These are phyloP conservation scores for Esteya vermicola DNA, from an alignment of 2,329 filamentous ascomycete species.

Conservation along the genomic window DNA sequence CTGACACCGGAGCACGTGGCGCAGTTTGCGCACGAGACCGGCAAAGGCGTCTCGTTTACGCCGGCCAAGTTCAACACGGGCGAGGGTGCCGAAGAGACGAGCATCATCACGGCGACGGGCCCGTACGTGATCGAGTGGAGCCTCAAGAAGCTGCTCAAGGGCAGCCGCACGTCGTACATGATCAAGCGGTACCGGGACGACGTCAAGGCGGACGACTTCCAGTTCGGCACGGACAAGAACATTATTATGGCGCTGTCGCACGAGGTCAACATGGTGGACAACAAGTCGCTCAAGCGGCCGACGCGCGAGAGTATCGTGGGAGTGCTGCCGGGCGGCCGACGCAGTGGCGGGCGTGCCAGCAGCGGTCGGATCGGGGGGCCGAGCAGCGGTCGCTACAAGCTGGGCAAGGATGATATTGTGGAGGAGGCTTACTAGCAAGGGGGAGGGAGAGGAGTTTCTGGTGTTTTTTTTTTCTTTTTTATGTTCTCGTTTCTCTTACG, in stretches of 20 bases:
- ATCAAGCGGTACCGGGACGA: constrained; percentile 95
- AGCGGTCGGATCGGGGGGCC: constrained; percentile 36
- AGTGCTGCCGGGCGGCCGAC: constrained; percentile 14
- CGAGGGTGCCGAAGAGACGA: constrained; percentile 67
- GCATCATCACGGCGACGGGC: constrained; percentile 90
- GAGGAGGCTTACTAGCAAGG: constrained; percentile 43
- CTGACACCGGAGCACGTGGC: constrained; percentile 86
- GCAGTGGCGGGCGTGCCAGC: constrained; percentile 27
- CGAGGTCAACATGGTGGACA: constrained; percentile 94
- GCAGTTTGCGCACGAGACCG: constrained; percentile 94
- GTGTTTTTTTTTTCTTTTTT: background rate
- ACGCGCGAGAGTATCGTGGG: constrained; percentile 86
- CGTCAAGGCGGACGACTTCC: constrained; percentile 97
- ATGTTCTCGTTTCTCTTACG: background rate
- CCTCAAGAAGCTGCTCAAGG: constrained; percentile 73
- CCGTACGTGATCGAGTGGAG: constrained; percentile 97
- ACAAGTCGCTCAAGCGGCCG: constrained; percentile 69
- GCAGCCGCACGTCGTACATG: constrained; percentile 75
- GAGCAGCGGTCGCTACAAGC: constrained; percentile 51
- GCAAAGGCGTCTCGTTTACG: constrained; percentile 73
- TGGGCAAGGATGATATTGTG: constrained; percentile 73
- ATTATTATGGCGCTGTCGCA: constrained; percentile 95
- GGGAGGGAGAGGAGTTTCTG: background rate
- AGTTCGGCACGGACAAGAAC: constrained; percentile 92
- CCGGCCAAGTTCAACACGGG: constrained; percentile 66